Percentiles rank a stretch among this genome's conserved stretches.
These are phyloP conservation scores for Colletotrichum caudatum DNA, from an alignment of 2,329 filamentous ascomycete genomes.

Conservation along the genomic window DNA sequence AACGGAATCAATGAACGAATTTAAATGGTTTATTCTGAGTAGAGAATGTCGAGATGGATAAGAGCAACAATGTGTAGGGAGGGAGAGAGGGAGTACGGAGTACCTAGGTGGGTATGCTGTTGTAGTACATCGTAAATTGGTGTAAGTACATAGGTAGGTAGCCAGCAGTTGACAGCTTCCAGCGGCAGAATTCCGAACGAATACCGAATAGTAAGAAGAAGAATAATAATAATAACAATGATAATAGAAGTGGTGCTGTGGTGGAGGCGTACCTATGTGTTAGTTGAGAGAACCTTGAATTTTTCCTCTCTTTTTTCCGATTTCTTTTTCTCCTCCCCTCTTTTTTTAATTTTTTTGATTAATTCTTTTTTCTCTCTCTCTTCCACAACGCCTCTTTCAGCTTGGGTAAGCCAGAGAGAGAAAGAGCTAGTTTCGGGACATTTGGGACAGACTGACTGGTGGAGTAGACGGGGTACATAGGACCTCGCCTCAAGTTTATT, in stretches of 20 bases:
- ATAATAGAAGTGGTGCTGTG: neutral
- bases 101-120: too few species aligned
- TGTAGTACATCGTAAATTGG: too few species aligned
- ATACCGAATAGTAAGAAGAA: too few species aligned
- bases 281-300: neutral
- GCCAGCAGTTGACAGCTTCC: neutral
- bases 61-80: too few species aligned
- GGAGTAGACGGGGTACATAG: neutral
- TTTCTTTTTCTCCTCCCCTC: neutral
- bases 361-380: too few species aligned
- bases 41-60: too few species aligned
- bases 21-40: neutral
- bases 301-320: neutral
- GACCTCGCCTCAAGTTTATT: constrained; percentile 38
- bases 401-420: too few species aligned
- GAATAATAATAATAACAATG: too few species aligned
- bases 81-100: too few species aligned
- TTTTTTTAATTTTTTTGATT: neutral
- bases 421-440: constrained; percentile 5
- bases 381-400: neutral
- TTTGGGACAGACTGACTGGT: neutral
- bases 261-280: neutral
- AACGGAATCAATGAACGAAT: neutral
- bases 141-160: too few species aligned
- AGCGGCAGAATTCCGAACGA: neutral